Evolutionary conservation across 441 rosid genomes (phyloP).

Genomic region (Eutrema salsugineum): DNA sequence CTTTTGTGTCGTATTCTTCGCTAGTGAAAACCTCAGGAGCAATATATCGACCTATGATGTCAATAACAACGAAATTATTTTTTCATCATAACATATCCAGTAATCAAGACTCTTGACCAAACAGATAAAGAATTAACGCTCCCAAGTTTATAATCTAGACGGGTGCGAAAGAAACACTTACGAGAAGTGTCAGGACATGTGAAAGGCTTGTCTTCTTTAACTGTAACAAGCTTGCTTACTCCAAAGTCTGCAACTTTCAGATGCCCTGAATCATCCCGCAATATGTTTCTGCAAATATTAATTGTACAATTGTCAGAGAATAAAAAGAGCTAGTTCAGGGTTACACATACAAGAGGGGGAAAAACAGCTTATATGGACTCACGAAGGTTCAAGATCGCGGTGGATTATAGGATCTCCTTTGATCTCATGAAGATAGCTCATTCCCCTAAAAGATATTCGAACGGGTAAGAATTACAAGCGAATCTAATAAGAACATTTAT

Average conservation of each 20-base stretch:
- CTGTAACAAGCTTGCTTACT: conserved; percentile 84
- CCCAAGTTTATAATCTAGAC: neutral
- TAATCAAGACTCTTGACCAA: neutral
- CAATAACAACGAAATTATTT: conserved; percentile 2
- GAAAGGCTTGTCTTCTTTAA: conserved; percentile 78
- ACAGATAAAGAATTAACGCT: neutral
- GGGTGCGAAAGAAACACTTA: conserved; percentile 36
- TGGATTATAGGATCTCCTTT: conserved; percentile 85
- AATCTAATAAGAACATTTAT: conserved; percentile 3
- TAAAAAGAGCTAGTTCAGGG: conserved; percentile 28
- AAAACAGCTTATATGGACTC: conserved; percentile 33
- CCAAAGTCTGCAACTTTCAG: conserved; percentile 99
- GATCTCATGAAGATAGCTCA: conserved; percentile 88
- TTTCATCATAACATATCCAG: neutral
- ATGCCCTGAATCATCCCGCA: conserved; percentile 92
- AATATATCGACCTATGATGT: conserved; percentile 68
- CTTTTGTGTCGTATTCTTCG: conserved; percentile 87
- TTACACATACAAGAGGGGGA: conserved; percentile 21
- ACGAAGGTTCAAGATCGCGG: conserved; percentile 99
- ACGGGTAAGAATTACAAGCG: neutral
- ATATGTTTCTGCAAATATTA: conserved; percentile 61
- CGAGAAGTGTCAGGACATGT: conserved; percentile 63
- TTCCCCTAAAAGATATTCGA: conserved; percentile 54
- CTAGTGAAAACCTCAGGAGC: conserved; percentile 87
- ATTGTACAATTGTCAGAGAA: conserved; percentile 33